Conservation (phyloP, 2,329 filamentous ascomycete species). For the Trichoderma afroharzianum region DNA sequence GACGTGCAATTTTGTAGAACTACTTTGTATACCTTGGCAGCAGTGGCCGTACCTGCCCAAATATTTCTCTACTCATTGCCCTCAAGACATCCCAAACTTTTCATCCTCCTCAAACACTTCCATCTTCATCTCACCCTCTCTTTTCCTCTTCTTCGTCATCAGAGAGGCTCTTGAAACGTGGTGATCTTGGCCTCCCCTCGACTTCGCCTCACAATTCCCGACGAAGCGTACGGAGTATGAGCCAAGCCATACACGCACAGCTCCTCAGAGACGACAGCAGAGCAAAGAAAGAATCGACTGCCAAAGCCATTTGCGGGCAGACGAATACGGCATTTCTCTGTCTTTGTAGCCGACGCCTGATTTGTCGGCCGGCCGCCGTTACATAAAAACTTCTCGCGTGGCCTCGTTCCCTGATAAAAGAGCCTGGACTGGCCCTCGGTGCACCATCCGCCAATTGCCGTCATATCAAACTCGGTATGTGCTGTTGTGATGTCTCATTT, state of each 20-base stretch:
- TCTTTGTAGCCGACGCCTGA: not conserved
- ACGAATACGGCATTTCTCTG: not conserved
- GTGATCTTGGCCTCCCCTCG: not conserved
- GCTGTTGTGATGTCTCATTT: not conserved
- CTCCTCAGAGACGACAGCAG: not conserved
- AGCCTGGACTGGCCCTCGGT: not conserved
- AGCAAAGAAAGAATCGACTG: not conserved
- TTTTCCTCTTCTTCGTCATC: not conserved
- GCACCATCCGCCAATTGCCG: not conserved
- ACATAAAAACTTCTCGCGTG: no score
- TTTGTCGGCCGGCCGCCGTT: not conserved
- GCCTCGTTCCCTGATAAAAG: not conserved
- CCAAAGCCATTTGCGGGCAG: not conserved
- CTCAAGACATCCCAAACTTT: not conserved
- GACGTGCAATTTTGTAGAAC: not conserved
- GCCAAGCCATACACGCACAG: not conserved
- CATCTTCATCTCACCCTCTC: not conserved
- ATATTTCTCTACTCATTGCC: not conserved
- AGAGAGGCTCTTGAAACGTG: no score
- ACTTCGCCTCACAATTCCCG: not conserved
- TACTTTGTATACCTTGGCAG: not conserved
- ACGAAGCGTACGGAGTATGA: no score
- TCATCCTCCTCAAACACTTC: not conserved
- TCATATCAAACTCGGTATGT: not conserved
- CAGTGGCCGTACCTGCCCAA: not conserved